These are phyloP conservation scores for Climacium dendroides DNA, from an alignment of 225 moss, liverwort and hornwort genomes.

Conservation along the genomic window DNA sequence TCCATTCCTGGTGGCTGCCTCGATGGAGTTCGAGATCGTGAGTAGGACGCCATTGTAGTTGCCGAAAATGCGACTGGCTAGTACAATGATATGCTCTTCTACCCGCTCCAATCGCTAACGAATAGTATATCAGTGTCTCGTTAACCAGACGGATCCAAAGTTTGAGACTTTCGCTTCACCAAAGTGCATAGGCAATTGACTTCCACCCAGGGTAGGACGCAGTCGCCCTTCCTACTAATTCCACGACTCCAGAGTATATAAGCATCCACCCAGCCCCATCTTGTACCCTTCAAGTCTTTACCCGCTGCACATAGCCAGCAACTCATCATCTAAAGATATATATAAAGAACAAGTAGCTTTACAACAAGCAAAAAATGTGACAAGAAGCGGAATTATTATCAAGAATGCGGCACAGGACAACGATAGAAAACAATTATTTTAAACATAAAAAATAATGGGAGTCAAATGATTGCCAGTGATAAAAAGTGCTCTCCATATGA, in stretches of 20 bases:
- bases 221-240: neutral
- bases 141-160: neutral
- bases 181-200: neutral
- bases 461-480: neutral
- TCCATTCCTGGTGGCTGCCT: conserved; percentile 35
- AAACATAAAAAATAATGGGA: neutral
- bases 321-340: neutral
- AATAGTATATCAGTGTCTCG: neutral
- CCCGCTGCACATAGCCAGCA: conserved; percentile 1
- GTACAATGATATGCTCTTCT: neutral
- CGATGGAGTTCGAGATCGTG: conserved; percentile 33
- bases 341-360: neutral
- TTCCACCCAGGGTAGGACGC: neutral
- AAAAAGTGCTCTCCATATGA: neutral
- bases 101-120: neutral
- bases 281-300: neutral
- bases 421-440: neutral
- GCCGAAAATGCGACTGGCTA: neutral
- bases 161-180: neutral
- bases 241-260: neutral
- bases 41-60: conserved; percentile 30
- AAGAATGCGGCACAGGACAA: neutral
- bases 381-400: neutral
- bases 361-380: neutral
- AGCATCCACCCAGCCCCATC: neutral